phyloP scores from a whole-genome alignment of 768 basidiomycete species.

The Clathrus columnatus region DNA sequence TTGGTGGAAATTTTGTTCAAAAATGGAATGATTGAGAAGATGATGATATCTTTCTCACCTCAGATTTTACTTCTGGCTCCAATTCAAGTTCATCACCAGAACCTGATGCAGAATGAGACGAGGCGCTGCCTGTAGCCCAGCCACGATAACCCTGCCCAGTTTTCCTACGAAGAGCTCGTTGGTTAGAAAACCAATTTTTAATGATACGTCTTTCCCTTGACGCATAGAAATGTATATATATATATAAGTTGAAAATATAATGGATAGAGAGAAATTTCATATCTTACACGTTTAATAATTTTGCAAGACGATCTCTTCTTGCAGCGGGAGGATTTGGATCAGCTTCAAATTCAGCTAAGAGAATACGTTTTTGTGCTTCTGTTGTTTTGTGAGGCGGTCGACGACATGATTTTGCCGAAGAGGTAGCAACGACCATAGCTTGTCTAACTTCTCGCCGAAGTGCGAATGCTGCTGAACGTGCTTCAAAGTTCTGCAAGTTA shows the following conservation, averaged over 20 bases:
- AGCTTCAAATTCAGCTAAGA: conserved; percentile 3
- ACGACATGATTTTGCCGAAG: background rate
- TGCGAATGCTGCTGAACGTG: background rate
- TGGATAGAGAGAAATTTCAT: background rate
- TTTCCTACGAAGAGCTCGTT: conserved; percentile 3
- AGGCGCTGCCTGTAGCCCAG: background rate
- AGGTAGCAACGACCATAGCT: background rate
- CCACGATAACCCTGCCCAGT: background rate
- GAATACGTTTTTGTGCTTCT: conserved; percentile 6
- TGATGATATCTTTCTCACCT: background rate
- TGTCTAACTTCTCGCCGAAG: background rate
- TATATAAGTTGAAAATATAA: background rate
- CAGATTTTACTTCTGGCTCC: background rate
- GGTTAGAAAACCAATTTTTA: conserved; percentile 11
- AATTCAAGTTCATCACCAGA: conserved; percentile 1
- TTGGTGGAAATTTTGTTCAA: background rate
- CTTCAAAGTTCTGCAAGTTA: background rate
- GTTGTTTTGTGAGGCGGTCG: conserved; percentile 10
- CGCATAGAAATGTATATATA: background rate
- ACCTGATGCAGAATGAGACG: conserved; percentile 1
- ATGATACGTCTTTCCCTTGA: conserved; percentile 6
- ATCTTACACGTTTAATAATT: conserved; percentile 6
- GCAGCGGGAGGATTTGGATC: conserved; percentile 1
- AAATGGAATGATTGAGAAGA: background rate
- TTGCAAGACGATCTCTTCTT: conserved; percentile 4